Evolutionary conservation across 169 alveolate species (phyloP).

Genomic region (Plasmodium adleri): DNA sequence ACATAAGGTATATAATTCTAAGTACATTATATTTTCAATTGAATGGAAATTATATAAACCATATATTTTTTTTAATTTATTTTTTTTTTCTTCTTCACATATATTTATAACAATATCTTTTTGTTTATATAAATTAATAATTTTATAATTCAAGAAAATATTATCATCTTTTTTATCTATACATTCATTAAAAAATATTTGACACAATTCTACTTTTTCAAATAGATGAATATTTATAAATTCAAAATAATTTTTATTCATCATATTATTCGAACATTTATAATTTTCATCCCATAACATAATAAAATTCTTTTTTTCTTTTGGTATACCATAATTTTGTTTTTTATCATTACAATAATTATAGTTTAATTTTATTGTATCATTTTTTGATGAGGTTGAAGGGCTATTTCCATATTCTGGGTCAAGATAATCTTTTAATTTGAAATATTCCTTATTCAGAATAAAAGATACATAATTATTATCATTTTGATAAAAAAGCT

Average conservation of each 20-base stretch:
- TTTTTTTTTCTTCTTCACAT: background rate
- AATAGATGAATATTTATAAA: constrained; percentile 15
- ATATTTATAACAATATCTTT: background rate
- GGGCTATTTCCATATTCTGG: background rate
- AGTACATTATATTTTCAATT: constrained; percentile 45
- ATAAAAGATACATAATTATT: constrained; percentile 52
- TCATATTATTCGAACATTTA: constrained; percentile 1
- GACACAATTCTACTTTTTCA: constrained; percentile 11
- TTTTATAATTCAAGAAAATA: constrained; percentile 66
- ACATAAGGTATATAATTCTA: constrained; percentile 68
- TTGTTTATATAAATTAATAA: background rate
- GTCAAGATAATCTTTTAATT: constrained; percentile 37
- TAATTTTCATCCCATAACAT: background rate
- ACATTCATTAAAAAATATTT: constrained; percentile 14
- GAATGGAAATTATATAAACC: constrained; percentile 57
- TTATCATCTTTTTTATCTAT: constrained; percentile 37
- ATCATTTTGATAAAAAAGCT: constrained; percentile 62
- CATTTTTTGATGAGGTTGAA: background rate
- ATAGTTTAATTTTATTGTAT: background rate
- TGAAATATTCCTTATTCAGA: constrained; percentile 58
- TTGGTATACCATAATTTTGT: background rate
- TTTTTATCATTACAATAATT: background rate
- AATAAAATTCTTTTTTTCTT: too few species aligned
- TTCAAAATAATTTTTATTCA: constrained; percentile 26
- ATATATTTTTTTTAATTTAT: constrained; percentile 6